Base-by-base conservation (phyloP, 2,329 filamentous ascomycete genomes). In the Venturia effusa region DNA sequence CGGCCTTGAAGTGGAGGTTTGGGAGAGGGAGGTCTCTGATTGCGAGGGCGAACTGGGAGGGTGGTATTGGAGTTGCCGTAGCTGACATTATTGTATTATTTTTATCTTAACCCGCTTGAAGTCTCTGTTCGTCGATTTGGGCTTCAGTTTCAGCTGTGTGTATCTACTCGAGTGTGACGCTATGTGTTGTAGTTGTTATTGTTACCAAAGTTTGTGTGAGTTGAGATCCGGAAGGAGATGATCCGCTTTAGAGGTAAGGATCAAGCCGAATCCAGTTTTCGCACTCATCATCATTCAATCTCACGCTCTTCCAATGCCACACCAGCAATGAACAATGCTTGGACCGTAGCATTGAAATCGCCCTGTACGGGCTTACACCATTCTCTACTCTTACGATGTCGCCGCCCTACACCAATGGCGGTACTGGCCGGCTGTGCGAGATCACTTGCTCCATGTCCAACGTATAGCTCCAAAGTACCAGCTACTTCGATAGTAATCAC, bases 1-100 rank as follows among this genome's bases (percentile, higher is more conserved):
- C 83, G 65, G 88, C 83, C 75, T 92, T 92, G 74, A 88, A 80
- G 75, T 88, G 86, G 7, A 92, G 85, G 64, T 82, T 82, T 67
- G 83, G 80, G 68, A 87, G 73, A 48, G 88, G 83, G 64, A 92
- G 84, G 66, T 86, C 83, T 68, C 81, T 78, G 68, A 92, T 80
- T 30, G 89, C 89, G 66, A 80, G 78, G 71, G 86, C 84, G 77
- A 90, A 90, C 71, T 82, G 83, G 22, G 78, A 73, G 32, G 84
- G 78, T 57, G 81, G 76, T 71, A 90, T 90, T 65, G 87, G 87
- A 13, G 73, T 71, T 7, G 85, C 74, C 69, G 84, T 81, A 64
- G 83, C 79, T n/a, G 86, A 87, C 85, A 89, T 88, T 65, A 34
- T 45, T 22, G 40, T 40, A 7, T 10, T 7, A 11, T 34, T 34